phyloP scores from a whole-genome alignment of 1,284 basidiomycete genomes.

The Bondarzewia mesenterica region DNA sequence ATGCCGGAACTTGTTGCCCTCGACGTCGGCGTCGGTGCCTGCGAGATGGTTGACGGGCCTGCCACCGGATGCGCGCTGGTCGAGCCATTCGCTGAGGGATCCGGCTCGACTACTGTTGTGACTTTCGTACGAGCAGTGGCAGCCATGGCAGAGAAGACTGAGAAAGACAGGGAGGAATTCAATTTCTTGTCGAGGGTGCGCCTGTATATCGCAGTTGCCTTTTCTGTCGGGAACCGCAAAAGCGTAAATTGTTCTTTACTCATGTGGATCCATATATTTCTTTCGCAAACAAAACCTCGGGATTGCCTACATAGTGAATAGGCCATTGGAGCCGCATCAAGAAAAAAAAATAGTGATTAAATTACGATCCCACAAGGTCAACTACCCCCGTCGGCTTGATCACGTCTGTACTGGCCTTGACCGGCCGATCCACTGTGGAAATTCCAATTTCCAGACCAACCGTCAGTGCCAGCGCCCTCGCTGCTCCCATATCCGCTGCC shows the following conservation, averaged over 20 bases:
- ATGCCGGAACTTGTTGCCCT: constrained; percentile 16
- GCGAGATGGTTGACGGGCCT: constrained; percentile 12
- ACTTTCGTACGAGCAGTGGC: constrained; percentile 55
- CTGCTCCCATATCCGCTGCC: constrained; percentile 1
- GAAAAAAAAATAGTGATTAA: too few species aligned
- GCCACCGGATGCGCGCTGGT: constrained; percentile 1
- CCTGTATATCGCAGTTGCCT: neutral
- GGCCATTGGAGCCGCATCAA: too few species aligned
- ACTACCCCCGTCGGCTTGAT: neutral
- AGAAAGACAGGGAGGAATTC: neutral
- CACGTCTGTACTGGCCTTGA: constrained; percentile 2
- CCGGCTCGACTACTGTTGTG: neutral
- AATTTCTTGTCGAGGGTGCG: neutral
- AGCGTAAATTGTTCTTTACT: neutral
- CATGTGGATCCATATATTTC: too few species aligned
- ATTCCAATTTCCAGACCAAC: constrained; percentile 2
- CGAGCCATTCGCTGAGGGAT: neutral
- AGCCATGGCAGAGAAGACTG: constrained; percentile 42
- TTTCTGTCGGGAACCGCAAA: neutral
- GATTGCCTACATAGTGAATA: too few species aligned
- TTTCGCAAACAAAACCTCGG: too few species aligned
- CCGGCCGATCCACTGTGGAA: neutral
- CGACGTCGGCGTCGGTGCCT: constrained; percentile 11
- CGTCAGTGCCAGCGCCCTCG: neutral
- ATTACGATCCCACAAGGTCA: too few species aligned